A percentile compares a stretch with the other conserved stretches of the same genome.
phyloP scores from a whole-genome alignment of 2,329 filamentous ascomycete species.

The Pseudocercospora fuligena region DNA sequence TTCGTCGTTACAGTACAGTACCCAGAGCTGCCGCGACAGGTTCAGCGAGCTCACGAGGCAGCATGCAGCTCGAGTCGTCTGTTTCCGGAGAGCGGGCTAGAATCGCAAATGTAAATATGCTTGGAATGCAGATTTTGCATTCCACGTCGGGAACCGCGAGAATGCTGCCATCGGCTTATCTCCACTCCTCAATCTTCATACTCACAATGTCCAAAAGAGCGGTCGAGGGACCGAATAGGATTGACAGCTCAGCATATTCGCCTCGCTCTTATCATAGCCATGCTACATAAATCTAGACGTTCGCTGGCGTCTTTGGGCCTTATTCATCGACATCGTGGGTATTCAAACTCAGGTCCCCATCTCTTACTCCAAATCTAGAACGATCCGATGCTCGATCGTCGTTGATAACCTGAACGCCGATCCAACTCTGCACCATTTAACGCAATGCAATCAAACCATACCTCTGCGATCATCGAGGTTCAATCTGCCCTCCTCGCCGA shows the following conservation, averaged over 20 bases:
- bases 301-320: neutral
- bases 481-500: constrained; percentile 63
- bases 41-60: neutral
- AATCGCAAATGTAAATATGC: constrained; percentile 10
- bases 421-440: neutral
- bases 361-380: neutral
- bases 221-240: constrained; percentile 1
- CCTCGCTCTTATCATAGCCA: constrained; percentile 8
- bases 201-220: neutral
- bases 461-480: constrained; percentile 19
- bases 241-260: neutral
- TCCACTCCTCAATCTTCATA: neutral
- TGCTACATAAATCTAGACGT: neutral
- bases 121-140: constrained; percentile 4
- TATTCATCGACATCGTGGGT: constrained; percentile 12
- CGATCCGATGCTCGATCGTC: neutral
- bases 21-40: neutral
- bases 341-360: constrained; percentile 4
- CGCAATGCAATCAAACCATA: constrained; percentile 21
- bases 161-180: neutral
- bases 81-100: neutral
- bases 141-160: neutral
- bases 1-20: neutral
- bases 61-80: neutral
- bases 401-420: neutral